phyloP scores from a whole-genome alignment of 2,329 filamentous ascomycete genomes.

The Hymenotorrendiella dingleyae region DNA sequence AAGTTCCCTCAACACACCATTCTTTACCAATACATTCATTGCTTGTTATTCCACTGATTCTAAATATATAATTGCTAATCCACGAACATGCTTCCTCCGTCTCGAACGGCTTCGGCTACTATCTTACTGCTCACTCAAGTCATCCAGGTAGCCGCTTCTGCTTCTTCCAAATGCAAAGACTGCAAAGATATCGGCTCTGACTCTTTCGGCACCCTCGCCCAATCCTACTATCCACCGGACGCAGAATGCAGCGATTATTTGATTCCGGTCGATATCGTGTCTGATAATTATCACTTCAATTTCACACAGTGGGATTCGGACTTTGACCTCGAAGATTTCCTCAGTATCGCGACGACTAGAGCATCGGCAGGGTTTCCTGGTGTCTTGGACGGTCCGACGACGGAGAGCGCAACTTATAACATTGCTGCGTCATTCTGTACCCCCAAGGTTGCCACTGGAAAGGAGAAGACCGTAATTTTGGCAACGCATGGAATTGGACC shows the following conservation, averaged over 20 bases:
- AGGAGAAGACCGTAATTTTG: constrained; percentile 27
- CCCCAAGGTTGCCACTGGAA: background rate
- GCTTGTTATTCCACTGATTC: no score
- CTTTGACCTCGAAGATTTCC: background rate
- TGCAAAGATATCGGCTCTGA: no score
- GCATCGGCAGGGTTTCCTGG: background rate
- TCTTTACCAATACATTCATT: no score
- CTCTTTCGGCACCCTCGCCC: background rate
- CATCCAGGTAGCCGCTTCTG: no score
- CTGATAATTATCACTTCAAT: background rate
- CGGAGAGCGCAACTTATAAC: constrained; percentile 1
- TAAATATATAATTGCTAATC: no score
- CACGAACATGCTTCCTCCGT: no score
- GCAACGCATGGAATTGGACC: constrained; percentile 30
- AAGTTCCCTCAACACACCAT: no score
- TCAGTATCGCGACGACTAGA: background rate
- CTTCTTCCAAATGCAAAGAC: no score
- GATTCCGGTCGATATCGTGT: background rate
- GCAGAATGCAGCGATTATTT: background rate
- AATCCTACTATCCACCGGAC: background rate
- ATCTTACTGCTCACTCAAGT: no score
- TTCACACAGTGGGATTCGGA: background rate
- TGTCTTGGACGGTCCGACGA: background rate
- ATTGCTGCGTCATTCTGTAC: constrained; percentile 3
- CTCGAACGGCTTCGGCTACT: no score